These are phyloP conservation scores for Ogataea pilisensis DNA, from an alignment of 805 yeast species.

Conservation along the genomic window DNA sequence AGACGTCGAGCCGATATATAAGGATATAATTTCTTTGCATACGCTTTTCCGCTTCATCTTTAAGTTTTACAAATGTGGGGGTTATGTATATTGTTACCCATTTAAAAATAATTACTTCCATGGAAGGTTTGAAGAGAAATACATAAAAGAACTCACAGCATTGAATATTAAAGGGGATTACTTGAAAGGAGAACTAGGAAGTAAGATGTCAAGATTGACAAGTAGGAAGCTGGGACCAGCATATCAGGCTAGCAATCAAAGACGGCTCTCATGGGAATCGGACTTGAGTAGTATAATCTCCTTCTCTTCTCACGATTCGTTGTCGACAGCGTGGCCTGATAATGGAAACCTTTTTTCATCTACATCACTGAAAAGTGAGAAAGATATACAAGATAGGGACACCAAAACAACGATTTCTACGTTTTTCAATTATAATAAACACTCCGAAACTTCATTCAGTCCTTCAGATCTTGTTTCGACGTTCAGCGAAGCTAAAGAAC, in stretches of 20 bases:
- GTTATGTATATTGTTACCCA: constrained; percentile 11
- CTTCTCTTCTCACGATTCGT: neutral
- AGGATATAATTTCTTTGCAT: constrained; percentile 13
- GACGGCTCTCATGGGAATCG: neutral
- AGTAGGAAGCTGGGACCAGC: constrained; percentile 19
- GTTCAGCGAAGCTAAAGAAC: constrained; percentile 3
- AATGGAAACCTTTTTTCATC: neutral
- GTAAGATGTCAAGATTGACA: constrained; percentile 13
- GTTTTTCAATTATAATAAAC: constrained; percentile 9
- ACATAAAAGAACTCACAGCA: constrained; percentile 18
- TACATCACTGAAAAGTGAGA: neutral
- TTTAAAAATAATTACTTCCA: constrained; percentile 4
- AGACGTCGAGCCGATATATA: constrained; percentile 14
- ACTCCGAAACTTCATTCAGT: constrained; percentile 2
- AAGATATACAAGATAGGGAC: neutral
- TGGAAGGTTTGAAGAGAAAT: constrained; percentile 4
- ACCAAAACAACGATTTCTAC: constrained; percentile 3
- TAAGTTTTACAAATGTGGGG: constrained; percentile 14
- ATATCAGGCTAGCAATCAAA: neutral
- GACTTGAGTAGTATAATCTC: neutral
- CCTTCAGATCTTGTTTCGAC: constrained; percentile 4
- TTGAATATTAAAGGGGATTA: constrained; percentile 20
- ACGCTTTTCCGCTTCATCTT: constrained; percentile 9
- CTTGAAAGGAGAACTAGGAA: constrained; percentile 23
- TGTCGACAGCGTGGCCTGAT: neutral